Evolutionary conservation across 2,329 filamentous ascomycete genomes (phyloP).

Genomic region (Monosporascus sp.): DNA sequence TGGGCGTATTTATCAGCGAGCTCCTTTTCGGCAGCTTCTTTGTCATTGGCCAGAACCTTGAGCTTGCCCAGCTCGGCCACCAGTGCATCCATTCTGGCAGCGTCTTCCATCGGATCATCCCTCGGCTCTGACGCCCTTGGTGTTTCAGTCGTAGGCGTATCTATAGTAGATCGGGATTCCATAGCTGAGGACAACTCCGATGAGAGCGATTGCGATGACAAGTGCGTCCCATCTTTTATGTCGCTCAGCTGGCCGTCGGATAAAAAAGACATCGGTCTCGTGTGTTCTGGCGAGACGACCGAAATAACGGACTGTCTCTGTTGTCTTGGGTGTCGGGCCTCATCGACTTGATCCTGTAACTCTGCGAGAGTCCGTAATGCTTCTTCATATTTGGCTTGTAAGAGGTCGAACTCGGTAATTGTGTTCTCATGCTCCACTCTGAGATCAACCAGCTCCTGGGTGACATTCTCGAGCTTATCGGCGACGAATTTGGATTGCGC

Average conservation of each 20-base stretch:
- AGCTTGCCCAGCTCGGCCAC: slow-evolving; percentile 67
- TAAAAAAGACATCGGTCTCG: slow-evolving; percentile 77
- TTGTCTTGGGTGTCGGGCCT: slow-evolving; percentile 60
- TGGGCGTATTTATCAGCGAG: slow-evolving; percentile 77
- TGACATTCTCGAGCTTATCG: slow-evolving; percentile 88
- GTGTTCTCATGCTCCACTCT: slow-evolving; percentile 86
- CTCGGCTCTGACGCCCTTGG: slow-evolving; percentile 38
- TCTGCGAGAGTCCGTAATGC: slow-evolving; percentile 77
- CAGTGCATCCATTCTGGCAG: slow-evolving; percentile 38
- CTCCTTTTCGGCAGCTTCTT: slow-evolving; percentile 68
- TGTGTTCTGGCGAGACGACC: slow-evolving; percentile 42
- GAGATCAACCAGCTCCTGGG: slow-evolving; percentile 85
- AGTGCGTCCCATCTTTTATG: slow-evolving; percentile 60
- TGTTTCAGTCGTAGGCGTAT: slow-evolving; percentile 57
- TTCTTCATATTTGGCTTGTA: slow-evolving; percentile 87
- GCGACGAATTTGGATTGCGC: slow-evolving; percentile 82
- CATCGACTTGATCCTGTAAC: slow-evolving; percentile 79
- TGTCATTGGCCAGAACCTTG: slow-evolving; percentile 66
- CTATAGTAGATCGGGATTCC: slow-evolving; percentile 64
- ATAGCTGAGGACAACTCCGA: slow-evolving; percentile 88
- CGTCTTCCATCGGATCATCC: slow-evolving; percentile 31
- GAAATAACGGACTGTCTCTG: slow-evolving; percentile 55
- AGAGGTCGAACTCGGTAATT: slow-evolving; percentile 71
- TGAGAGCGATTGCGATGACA: slow-evolving; percentile 86
- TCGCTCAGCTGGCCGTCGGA: slow-evolving; percentile 68